phyloP scores from a whole-genome alignment of 257 asterid species.

The Mitragyna speciosa region DNA sequence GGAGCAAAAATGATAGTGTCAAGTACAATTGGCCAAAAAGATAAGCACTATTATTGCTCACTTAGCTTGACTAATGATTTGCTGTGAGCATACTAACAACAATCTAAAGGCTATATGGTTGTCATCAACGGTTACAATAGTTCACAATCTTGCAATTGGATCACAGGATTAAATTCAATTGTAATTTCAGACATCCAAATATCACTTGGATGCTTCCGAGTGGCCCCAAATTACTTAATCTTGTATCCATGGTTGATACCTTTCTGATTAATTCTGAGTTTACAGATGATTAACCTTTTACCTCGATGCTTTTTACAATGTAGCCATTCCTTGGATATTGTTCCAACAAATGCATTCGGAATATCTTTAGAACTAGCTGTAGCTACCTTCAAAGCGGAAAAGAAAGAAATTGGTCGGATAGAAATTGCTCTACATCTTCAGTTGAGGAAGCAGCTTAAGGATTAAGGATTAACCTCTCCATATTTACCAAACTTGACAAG shows the following conservation, averaged over 20 bases:
- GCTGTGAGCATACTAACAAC: neutral
- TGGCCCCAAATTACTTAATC: neutral
- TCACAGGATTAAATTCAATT: neutral
- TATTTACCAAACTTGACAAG: too few relatives aligned
- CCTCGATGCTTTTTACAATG: neutral
- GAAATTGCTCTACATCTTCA: too few relatives aligned
- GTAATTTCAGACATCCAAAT: too few relatives aligned
- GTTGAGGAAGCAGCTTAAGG: too few relatives aligned
- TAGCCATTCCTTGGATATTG: slow-evolving; percentile 19
- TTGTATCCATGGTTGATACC: neutral
- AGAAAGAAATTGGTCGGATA: neutral
- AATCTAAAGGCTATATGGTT: neutral
- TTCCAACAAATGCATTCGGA: slow-evolving; percentile 1
- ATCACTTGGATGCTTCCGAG: neutral
- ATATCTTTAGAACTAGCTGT: neutral
- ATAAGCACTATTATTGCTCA: too few relatives aligned
- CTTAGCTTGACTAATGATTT: neutral
- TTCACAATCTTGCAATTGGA: neutral
- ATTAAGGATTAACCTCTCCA: too few relatives aligned
- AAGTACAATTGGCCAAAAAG: neutral
- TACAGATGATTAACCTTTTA: neutral
- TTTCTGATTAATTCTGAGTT: neutral
- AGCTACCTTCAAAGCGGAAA: too few relatives aligned
- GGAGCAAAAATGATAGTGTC: neutral
- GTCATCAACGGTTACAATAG: neutral